Evolutionary conservation across 2,329 filamentous ascomycete genomes (phyloP).

Genomic region (Juglanconis oblonga): DNA sequence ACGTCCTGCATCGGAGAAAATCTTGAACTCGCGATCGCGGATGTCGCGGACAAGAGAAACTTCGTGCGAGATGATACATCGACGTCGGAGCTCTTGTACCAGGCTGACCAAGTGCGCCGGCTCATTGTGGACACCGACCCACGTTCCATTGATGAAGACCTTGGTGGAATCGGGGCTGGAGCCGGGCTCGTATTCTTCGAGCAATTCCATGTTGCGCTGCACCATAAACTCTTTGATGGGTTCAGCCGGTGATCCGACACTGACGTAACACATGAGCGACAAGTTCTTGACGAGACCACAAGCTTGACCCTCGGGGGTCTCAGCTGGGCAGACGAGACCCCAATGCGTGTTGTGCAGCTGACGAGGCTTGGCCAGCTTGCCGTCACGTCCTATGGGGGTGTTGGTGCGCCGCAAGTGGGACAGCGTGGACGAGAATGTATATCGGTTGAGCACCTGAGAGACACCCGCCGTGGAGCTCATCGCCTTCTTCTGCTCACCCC

Average conservation of each 20-base stretch:
- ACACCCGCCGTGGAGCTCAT: conserved; percentile 93
- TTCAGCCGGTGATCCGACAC: conserved; percentile 85
- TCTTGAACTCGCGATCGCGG: conserved; percentile 95
- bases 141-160: conserved; percentile 96
- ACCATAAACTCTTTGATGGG: conserved; percentile 96
- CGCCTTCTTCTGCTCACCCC: conserved; percentile 99
- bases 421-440: conserved; percentile 93
- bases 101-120: conserved; percentile 79
- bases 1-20: conserved; percentile 94
- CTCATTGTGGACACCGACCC: conserved; percentile 93
- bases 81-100: conserved; percentile 73
- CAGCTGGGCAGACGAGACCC: conserved; percentile 94
- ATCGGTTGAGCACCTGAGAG: conserved; percentile 95
- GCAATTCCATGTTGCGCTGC: conserved; percentile 88
- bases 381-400: conserved; percentile 94
- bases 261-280: conserved; percentile 97
- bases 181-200: conserved; percentile 89
- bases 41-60: conserved; percentile 95
- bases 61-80: conserved; percentile 82
- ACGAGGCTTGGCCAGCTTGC: conserved; percentile 95
- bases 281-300: conserved; percentile 98
- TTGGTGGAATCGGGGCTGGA: conserved; percentile 91
- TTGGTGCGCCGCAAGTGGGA: conserved; percentile 97
- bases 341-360: conserved; percentile 99
- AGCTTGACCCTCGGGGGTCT: conserved; percentile 96